Percentiles rank a stretch among this genome's conserved stretches.
These are phyloP conservation scores for Geosiphon pyriformis DNA, from an alignment of 192 early-diverging fungal species.

Conservation along the genomic window DNA sequence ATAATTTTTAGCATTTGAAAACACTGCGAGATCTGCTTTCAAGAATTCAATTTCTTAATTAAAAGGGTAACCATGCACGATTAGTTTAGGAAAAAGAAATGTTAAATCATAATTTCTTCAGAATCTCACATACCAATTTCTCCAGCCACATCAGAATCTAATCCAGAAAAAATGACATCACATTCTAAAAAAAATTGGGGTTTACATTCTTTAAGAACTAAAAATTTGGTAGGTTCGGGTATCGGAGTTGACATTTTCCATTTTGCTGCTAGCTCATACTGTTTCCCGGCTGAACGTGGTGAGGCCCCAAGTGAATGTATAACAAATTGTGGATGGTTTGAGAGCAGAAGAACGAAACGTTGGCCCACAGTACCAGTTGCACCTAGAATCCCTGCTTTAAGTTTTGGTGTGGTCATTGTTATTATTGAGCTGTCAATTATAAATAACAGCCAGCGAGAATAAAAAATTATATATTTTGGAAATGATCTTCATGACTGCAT, in stretches of 20 bases:
- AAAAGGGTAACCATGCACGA: no score
- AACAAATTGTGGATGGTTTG: slow-evolving; percentile 77
- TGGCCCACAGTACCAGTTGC: slow-evolving; percentile 98
- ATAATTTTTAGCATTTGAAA: slow-evolving; percentile 98
- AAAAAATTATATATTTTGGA: no score
- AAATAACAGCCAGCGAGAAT: neutral
- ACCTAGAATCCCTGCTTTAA: slow-evolving; percentile 85
- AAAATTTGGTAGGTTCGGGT: slow-evolving; percentile 50
- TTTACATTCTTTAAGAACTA: slow-evolving; percentile 68
- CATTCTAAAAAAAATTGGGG: slow-evolving; percentile 70
- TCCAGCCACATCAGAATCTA: slow-evolving; percentile 91
- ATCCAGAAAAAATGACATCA: slow-evolving; percentile 91
- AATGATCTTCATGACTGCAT: neutral
- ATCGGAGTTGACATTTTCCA: slow-evolving; percentile 88
- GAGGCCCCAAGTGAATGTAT: slow-evolving; percentile 90
- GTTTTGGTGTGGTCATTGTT: slow-evolving; percentile 30
- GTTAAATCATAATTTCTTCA: no score
- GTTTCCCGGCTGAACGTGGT: slow-evolving; percentile 81
- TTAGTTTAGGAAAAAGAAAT: no score
- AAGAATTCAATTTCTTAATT: slow-evolving; percentile 77
- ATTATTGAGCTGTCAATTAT: neutral
- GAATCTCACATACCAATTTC: slow-evolving; percentile 77
- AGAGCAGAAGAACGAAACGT: slow-evolving; percentile 88
- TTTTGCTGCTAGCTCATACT: slow-evolving; percentile 70
- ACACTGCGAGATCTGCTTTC: slow-evolving; percentile 80